Evolutionary conservation across 345 rosid genomes (phyloP), one percentile per base, ranked within the genome.

Genomic region (Citrus australasica): DNA sequence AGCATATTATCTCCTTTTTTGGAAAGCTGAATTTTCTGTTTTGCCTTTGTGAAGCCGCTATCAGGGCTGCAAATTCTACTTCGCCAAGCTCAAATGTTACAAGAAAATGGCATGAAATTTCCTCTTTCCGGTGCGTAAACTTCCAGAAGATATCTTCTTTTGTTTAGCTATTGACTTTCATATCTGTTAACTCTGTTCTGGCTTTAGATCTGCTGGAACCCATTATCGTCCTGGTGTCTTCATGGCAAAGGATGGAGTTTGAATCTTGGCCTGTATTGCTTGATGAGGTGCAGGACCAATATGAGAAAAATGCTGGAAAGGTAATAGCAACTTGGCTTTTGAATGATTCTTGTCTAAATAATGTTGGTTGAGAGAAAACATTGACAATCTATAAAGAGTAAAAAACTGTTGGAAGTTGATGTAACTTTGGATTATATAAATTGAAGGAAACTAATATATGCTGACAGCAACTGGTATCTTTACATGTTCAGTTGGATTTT

Each of bases 201-300:
- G 60, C 73, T 27, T 78, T 72, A 95, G 98, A 84, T 81, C 84
- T 87, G 75, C 53, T 93, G 84, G 90, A 90, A 82, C 98, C 96
- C 67, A 83, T 95, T 80, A 56, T 79, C 82, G 65, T 82, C 48
- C 85, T 95, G 74, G 89, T 88, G 37, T 84, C 90, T 85, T 86
- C 88, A 22, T 95, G 99, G 98, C 93, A 95, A 85, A 91, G 87
- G 87, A 76, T 92, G 90, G 99, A 95, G 82, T 88, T 88, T 69
- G 97, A 91, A 67, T 85, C 90, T 30, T 91, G 96, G 97, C 94
- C 98, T 56, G 88, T 86, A 8, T 82, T 95, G 91, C 90, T 95
- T 37, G 89, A 95, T 85, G 98, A 92, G 79, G 97, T 93, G 84
- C 92, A 90, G 81, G 87, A 86, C 78, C 93, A 90, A 77, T 92